These are phyloP conservation scores for Schwanniomyces etchellsii DNA, from an alignment of 1,139 yeast genomes.

Conservation along the genomic window DNA sequence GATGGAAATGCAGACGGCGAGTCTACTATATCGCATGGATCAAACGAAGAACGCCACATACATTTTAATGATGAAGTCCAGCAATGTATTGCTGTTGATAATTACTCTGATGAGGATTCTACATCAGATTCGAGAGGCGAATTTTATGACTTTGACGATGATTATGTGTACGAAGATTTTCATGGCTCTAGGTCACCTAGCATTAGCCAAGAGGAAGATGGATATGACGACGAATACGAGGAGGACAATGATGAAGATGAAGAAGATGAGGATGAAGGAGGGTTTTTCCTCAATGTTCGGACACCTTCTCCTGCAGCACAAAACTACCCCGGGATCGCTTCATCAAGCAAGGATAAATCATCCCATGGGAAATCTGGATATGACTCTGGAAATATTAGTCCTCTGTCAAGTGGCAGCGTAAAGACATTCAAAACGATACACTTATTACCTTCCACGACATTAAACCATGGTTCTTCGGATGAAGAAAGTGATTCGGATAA, in stretches of 20 bases:
- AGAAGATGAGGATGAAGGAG: conserved; percentile 61
- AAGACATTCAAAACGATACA: conserved; percentile 54
- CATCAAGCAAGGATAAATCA: conserved; percentile 2
- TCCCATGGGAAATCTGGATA: neutral
- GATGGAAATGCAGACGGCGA: conserved; percentile 1
- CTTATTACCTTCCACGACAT: conserved; percentile 72
- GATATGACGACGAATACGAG: conserved; percentile 20
- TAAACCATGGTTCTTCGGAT: conserved; percentile 74
- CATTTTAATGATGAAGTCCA: conserved; percentile 92
- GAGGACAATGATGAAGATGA: conserved; percentile 38
- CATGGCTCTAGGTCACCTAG: conserved; percentile 5
- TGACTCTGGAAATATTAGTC: conserved; percentile 6
- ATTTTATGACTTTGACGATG: conserved; percentile 12
- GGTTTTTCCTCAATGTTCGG: conserved; percentile 57
- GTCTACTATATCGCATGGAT: conserved; percentile 1
- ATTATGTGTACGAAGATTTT: conserved; percentile 10
- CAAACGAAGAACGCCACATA: conserved; percentile 51
- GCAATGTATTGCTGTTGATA: conserved; percentile 76
- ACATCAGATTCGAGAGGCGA: conserved; percentile 12
- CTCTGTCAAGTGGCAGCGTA: conserved; percentile 21
- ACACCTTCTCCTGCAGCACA: conserved; percentile 33
- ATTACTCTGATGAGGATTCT: conserved; percentile 30
- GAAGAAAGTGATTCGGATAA: conserved; percentile 51
- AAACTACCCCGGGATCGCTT: conserved; percentile 14
- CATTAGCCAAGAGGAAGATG: conserved; percentile 3